Base-by-base conservation (phyloP, 1,284 basidiomycete genomes). In the Stereum hirsutum region DNA sequence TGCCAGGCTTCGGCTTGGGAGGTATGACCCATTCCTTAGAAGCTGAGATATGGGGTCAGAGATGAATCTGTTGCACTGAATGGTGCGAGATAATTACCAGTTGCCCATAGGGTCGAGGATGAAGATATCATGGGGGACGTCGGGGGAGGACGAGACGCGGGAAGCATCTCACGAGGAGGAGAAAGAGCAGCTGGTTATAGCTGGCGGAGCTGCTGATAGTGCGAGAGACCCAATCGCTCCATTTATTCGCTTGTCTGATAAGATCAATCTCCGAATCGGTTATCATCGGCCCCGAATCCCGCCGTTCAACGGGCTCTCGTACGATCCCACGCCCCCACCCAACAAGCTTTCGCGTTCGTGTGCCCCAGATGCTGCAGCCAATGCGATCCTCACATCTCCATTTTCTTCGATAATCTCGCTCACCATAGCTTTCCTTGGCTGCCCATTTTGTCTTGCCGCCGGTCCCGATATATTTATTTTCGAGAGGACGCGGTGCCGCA, bases 11-110 rank as follows among this genome's bases (percentile, higher is more conserved):
- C 15, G 89, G 87, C 53, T 89, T 87, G 25, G 91, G 82, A 36
- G 86, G 86, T 50, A 93, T 83, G 41, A 91, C 78, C 90, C 90
- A 94, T 61, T 93, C 88, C 60, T 87, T 91, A 32, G 86, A 89
- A 20, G 90, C 86, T 85, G n/a, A n/a, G n/a, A n/a, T n/a, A n/a
- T n/a, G n/a, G 55, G 20, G 32, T 12, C 34, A 42, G 47, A 39
- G 50, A 46, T 35, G 50, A 46, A 46, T 39, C 24, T 46, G 49
- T 46, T 38, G 44, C 50, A 36, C 39, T 24, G 32, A 28, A 30
- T 19, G 34, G 35, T 17, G 27, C 17, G 8, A 25, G 42, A 33
- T 10, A 30, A 25, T 32, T 58, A 72, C 73, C 70, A 57, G 70
- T 71, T 27, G 73, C 73, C 73, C 73, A 75, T 43, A 75, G 60